Conservation (phyloP, 2,329 filamentous ascomycete species). For the Cryphonectria japonica region DNA sequence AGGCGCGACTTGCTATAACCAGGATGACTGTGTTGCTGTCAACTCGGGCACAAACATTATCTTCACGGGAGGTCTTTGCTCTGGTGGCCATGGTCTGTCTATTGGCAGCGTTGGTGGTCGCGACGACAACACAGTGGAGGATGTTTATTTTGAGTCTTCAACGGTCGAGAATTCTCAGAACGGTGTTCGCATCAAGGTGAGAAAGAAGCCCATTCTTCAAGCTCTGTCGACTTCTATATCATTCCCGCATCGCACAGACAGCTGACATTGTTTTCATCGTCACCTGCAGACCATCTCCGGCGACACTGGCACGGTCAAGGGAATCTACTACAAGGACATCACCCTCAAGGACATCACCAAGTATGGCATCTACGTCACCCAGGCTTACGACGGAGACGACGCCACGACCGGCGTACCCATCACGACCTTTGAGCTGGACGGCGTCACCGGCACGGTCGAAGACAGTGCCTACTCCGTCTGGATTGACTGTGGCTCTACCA, state of each 20-base stretch:
- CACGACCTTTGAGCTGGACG: constrained; percentile 4
- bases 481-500: constrained; percentile 2
- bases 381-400: constrained; percentile 11
- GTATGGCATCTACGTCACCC: constrained; percentile 16
- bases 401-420: constrained; percentile 18
- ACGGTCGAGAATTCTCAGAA: constrained; percentile 55
- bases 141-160: constrained; percentile 51
- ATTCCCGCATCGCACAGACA: constrained; percentile 42
- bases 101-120: constrained; percentile 62
- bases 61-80: constrained; percentile 48
- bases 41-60: constrained; percentile 53
- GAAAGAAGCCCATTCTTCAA: not conserved
- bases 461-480: not conserved
- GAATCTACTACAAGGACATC: constrained; percentile 18
- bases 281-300: constrained; percentile 39
- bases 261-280: constrained; percentile 48
- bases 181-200: constrained; percentile 38
- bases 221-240: not conserved
- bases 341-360: constrained; percentile 11
- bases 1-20: constrained; percentile 57
- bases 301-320: constrained; percentile 13
- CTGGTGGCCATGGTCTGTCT: constrained; percentile 57
- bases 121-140: constrained; percentile 54
- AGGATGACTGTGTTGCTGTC: constrained; percentile 62
- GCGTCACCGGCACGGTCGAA: constrained; percentile 2